These are phyloP conservation scores for Sequoia sempervirens DNA, from an alignment of 75 land plant species.

Conservation along the genomic window DNA sequence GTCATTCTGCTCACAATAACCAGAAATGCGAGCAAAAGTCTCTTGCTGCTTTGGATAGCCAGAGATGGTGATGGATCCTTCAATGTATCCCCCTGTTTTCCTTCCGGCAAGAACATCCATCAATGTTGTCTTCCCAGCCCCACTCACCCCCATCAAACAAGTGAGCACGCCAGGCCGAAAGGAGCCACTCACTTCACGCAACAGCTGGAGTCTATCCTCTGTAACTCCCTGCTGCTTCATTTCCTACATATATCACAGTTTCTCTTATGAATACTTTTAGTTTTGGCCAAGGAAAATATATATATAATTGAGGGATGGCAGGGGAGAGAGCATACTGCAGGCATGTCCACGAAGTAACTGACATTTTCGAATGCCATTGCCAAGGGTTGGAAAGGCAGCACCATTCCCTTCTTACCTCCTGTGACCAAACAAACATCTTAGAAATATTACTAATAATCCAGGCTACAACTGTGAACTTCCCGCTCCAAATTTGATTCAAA, in stretches of 20 bases:
- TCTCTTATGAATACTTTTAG: neutral
- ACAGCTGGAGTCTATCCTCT: neutral
- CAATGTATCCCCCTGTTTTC: conserved; percentile 12
- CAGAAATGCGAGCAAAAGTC: conserved; percentile 20
- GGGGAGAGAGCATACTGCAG: conserved; percentile 26
- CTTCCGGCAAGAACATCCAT: conserved; percentile 54
- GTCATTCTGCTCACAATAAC: conserved; percentile 4
- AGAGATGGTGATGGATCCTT: conserved; percentile 14
- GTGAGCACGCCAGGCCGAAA: conserved; percentile 15
- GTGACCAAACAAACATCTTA: neutral
- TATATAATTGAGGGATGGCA: neutral
- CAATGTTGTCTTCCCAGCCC: conserved; percentile 36
- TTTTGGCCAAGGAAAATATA: too few relatives aligned
- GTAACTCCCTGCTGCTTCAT: conserved; percentile 10
- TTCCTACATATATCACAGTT: neutral
- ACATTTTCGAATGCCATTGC: conserved; percentile 52
- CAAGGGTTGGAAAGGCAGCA: conserved; percentile 59
- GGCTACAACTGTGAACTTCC: neutral
- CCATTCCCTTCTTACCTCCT: conserved; percentile 45
- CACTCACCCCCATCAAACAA: conserved; percentile 7
- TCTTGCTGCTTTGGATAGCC: conserved; percentile 28
- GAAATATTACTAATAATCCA: neutral
- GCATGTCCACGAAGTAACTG: conserved; percentile 64
- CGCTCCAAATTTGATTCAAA: neutral
- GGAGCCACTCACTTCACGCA: neutral